phyloP scores from a whole-genome alignment of 768 basidiomycete genomes.

The Tricholoma flavovirens region DNA sequence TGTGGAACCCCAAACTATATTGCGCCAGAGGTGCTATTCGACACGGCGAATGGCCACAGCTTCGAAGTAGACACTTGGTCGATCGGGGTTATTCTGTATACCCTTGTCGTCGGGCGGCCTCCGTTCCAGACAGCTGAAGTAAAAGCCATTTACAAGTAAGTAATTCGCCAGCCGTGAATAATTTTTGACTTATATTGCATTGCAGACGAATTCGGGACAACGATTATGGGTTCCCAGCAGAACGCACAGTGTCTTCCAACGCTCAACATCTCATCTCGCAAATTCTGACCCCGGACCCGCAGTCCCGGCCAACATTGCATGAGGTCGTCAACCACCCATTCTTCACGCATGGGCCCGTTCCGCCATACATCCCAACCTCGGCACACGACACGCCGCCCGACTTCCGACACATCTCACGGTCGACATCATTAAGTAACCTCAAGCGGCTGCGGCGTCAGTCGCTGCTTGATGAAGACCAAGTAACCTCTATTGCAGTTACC shows the following conservation, averaged over 20 bases:
- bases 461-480: slow-evolving; percentile 59
- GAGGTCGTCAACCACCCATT: slow-evolving; percentile 83
- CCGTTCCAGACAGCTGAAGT: slow-evolving; percentile 99
- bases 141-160: slow-evolving; percentile 90
- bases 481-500: slow-evolving; percentile 37
- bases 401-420: slow-evolving; percentile 60
- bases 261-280: slow-evolving; percentile 73
- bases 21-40: slow-evolving; percentile 95
- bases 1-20: slow-evolving; percentile 99
- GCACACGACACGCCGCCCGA: slow-evolving; percentile 74
- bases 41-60: slow-evolving; percentile 92
- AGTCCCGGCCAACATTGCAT: slow-evolving; percentile 73
- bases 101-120: slow-evolving; percentile 88
- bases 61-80: slow-evolving; percentile 99
- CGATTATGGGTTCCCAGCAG: slow-evolving; percentile 85
- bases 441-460: slow-evolving; percentile 56
- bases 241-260: slow-evolving; percentile 63
- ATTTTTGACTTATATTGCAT: slow-evolving; percentile 1
- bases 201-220: slow-evolving; percentile 87
- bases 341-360: slow-evolving; percentile 78
- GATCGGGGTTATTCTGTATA: slow-evolving; percentile 95
- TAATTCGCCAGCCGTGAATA: background rate
- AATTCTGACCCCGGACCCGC: slow-evolving; percentile 84
- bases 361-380: slow-evolving; percentile 71
- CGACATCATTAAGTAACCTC: slow-evolving; percentile 65